Evolutionary conservation across 495 filamentous ascomycete genomes (phyloP).

Genomic region (Podospora pseudopauciseta): DNA sequence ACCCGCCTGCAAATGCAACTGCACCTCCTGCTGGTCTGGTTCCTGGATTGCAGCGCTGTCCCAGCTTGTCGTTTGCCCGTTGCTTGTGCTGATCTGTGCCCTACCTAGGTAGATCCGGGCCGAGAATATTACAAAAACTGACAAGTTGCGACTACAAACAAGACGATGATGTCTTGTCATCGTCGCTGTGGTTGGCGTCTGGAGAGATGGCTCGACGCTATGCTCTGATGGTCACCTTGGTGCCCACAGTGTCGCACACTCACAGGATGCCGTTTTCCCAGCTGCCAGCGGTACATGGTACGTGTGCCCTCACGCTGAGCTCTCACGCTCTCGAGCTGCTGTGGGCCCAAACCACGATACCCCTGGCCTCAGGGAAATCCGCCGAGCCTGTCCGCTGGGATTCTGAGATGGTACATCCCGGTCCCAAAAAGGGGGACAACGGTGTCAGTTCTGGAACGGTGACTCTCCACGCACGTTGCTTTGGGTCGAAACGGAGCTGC

Average conservation of each 20-base stretch:
- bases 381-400: slow-evolving; percentile 27
- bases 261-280: slow-evolving; percentile 19
- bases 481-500: slow-evolving; percentile 28
- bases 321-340: slow-evolving; percentile 7
- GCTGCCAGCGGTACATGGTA: slow-evolving; percentile 13
- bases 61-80: background rate
- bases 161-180: background rate
- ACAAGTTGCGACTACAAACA: slow-evolving; percentile 1
- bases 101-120: background rate
- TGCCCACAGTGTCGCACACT: slow-evolving; percentile 11
- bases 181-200: background rate
- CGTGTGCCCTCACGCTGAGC: slow-evolving; percentile 7
- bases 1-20: background rate
- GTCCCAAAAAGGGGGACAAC: slow-evolving; percentile 22
- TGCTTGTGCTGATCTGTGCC: slow-evolving; percentile 7
- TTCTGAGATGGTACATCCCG: slow-evolving; percentile 26
- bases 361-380: slow-evolving; percentile 25
- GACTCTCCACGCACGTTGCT: slow-evolving; percentile 12
- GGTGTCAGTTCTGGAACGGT: slow-evolving; percentile 19
- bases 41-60: slow-evolving; percentile 3
- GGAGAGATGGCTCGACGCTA: background rate
- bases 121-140: background rate
- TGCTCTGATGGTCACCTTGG: slow-evolving; percentile 11
- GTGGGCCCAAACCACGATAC: slow-evolving; percentile 11
- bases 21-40: slow-evolving; percentile 7